Percentiles rank a stretch among this genome's conserved stretches.
phyloP scores from a whole-genome alignment of 352 stramenopile genomes.

The Phytophthora cryptogea region DNA sequence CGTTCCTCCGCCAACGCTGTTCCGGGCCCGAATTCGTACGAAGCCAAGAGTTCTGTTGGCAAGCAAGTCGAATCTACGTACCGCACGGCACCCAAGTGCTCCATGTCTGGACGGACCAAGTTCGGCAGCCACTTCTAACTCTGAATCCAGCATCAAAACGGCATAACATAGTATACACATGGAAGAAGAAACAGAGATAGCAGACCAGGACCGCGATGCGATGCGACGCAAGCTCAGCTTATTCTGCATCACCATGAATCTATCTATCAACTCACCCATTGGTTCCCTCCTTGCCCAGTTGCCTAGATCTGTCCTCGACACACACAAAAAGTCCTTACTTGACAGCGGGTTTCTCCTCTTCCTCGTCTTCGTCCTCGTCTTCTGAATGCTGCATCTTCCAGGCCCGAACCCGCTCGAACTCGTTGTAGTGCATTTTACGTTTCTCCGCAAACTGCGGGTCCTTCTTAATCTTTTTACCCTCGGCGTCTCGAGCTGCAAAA shows the following conservation, averaged over 20 bases:
- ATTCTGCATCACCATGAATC: slow-evolving; percentile 21
- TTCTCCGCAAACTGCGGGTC: slow-evolving; percentile 73
- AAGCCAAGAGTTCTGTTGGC: slow-evolving; percentile 62
- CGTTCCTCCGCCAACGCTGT: slow-evolving; percentile 33
- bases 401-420: slow-evolving; percentile 72
- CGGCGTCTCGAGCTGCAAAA: slow-evolving; percentile 51
- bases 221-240: slow-evolving; percentile 13
- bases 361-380: slow-evolving; percentile 52
- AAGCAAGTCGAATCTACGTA: slow-evolving; percentile 72
- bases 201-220: neutral
- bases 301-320: slow-evolving; percentile 5
- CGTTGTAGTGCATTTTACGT: slow-evolving; percentile 86
- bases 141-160: neutral
- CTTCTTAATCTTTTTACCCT: slow-evolving; percentile 71
- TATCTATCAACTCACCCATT: slow-evolving; percentile 26
- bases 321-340: slow-evolving; percentile 13
- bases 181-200: neutral
- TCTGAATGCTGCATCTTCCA: slow-evolving; percentile 64
- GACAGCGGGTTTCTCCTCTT: slow-evolving; percentile 13
- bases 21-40: slow-evolving; percentile 56
- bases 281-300: slow-evolving; percentile 7
- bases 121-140: slow-evolving; percentile 74
- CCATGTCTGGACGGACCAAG: slow-evolving; percentile 82
- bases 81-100: slow-evolving; percentile 62
- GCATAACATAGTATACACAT: slow-evolving; percentile 21